Conservation (phyloP, 495 filamentous ascomycete genomes). For the Letharia columbiana region DNA sequence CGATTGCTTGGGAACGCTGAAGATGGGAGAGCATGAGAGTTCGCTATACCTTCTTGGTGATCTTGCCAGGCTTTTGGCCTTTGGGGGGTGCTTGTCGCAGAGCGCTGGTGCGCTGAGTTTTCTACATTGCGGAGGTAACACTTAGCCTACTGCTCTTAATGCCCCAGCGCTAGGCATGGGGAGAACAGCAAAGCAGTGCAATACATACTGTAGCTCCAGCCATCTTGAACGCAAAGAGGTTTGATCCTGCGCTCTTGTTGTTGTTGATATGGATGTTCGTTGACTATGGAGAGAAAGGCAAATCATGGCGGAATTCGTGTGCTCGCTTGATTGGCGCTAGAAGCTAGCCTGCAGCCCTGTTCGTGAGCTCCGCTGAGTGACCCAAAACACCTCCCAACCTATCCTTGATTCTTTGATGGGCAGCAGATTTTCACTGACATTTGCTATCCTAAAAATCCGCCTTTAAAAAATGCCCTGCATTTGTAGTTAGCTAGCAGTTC, state of each 20-base stretch:
- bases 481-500: neutral
- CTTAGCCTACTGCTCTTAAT: constrained; percentile 94
- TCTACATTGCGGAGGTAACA: constrained; percentile 51
- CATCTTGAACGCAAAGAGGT: constrained; percentile 54
- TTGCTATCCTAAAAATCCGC: neutral
- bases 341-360: neutral
- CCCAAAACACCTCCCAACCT: neutral
- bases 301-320: constrained; percentile 12
- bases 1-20: neutral
- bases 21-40: neutral
- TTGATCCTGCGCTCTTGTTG: constrained; percentile 46
- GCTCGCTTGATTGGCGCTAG: neutral
- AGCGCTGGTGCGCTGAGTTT: constrained; percentile 43
- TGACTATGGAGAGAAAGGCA: constrained; percentile 26
- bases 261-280: constrained; percentile 9
- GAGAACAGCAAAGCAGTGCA: constrained; percentile 78
- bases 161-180: constrained; percentile 30
- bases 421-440: neutral
- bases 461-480: neutral
- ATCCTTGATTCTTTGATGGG: neutral
- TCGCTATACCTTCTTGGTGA: constrained; percentile 53
- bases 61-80: constrained; percentile 57
- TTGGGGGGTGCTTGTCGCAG: constrained; percentile 17
- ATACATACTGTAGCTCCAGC: constrained; percentile 66
- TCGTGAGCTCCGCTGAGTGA: neutral